A percentile compares a stretch with the other conserved stretches of the same genome.
Conservation (phyloP, 1,284 basidiomycete species). For the Chiua sp. region DNA sequence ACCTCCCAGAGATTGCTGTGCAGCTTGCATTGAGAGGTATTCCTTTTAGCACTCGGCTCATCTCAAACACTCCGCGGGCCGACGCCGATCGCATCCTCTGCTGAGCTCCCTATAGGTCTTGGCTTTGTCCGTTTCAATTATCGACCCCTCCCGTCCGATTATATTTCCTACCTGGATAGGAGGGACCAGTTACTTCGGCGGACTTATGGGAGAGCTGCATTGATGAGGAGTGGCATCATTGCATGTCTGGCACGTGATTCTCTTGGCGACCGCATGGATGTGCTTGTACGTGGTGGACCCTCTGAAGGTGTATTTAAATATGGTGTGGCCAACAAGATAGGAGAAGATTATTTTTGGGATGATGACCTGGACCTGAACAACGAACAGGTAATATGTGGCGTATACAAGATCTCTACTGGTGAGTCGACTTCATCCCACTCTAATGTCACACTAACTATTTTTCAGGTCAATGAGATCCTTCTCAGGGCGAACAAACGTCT, state of each 20-base stretch:
- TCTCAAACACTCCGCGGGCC: not conserved
- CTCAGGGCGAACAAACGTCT: not conserved
- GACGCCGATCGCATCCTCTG: not conserved
- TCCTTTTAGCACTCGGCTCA: not conserved
- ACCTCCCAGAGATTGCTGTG: not conserved
- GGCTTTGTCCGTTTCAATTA: slow-evolving; percentile 1
- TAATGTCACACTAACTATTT: not conserved
- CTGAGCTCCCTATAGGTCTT: not conserved
- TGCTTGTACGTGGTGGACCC: not conserved
- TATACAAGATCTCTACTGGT: slow-evolving; percentile 18
- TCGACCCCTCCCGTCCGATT: not conserved
- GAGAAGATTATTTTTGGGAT: slow-evolving; percentile 2
- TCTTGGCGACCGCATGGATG: not conserved
- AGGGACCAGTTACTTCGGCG: not conserved
- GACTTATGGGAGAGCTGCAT: slow-evolving; percentile 5
- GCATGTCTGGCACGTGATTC: slow-evolving; percentile 5
- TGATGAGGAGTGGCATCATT: slow-evolving; percentile 14
- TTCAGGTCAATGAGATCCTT: not conserved
- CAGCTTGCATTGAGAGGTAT: not conserved
- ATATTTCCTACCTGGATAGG: slow-evolving; percentile 3
- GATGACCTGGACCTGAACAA: slow-evolving; percentile 9
- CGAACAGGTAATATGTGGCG: slow-evolving; percentile 12
- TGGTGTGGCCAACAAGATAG: slow-evolving; percentile 2
- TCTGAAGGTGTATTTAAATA: not conserved
- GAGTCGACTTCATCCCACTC: not conserved